Base-by-base conservation (phyloP, 2,329 filamentous ascomycete species). In the Aspergillus awamori region DNA sequence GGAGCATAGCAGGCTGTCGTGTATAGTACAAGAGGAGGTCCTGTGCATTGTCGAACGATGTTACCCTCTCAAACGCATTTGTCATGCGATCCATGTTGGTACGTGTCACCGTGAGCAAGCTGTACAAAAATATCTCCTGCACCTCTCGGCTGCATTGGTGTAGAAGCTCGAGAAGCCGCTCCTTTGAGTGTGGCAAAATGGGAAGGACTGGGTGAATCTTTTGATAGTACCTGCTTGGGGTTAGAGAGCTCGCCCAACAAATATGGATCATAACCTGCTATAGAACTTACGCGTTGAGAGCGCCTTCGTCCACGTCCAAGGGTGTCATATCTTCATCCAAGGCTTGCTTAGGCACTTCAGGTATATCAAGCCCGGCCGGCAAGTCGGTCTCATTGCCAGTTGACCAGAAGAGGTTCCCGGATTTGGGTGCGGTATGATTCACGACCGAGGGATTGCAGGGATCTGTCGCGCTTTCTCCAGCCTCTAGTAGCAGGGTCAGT, bases 91-190 rank as follows among this genome's bases (percentile, higher is more conserved):
- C 67, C 51, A 73, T 57, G 58, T 75, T 70, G 13, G 77, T 77
- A 36, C 72, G 72, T n/a, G 76, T 79, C 30, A 74, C 71, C 5
- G 76, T 74, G 62, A 77, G 77, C 4, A 79, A 62, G 5, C 72
- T 73, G 60, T 79, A 76, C 26, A 76, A 68, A 58, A 79, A 79
- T 0, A 74, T 72, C 57, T 79, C 76, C 63, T 80, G 78, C 13
- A 76, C 67, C 53, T 76, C 72, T 33, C 78, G 75, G 47, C 70
- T 75, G 63, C 75, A 76, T 59, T 76, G 75, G 47, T 77, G 73
- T 20, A 80, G 70, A 53, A 76, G 67, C 48, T 72, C 72, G 43
- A 74, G 63, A 43, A 78, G 69, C 38, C 75, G 72, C 30, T 78
- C 75, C 53, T 71, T 74, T 11, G 76, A 76, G 63, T 76, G 72